Evolutionary conservation across 768 basidiomycete species (phyloP), one percentile per base, ranked within the genome.

Genomic region (Agaricus blazei): DNA sequence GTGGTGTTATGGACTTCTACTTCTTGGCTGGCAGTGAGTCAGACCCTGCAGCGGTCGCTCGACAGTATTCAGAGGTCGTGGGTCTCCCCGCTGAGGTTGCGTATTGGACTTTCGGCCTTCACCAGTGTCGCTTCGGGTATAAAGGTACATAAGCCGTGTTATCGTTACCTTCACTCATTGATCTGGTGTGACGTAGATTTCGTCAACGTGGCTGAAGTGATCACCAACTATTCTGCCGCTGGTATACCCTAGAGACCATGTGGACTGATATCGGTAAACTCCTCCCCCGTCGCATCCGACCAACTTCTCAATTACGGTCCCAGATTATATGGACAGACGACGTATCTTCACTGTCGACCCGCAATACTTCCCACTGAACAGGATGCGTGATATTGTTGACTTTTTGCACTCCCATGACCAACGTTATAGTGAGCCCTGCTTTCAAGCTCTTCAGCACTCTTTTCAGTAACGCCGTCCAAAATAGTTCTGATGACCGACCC

Each of bases 1-100:
- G 89, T 3, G 88, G 88, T 8, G 77, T 89, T 1, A 66, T 90
- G 31, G 88, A 90, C 65, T 84, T 90, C 60, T 87, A 89, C 73
- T 89, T 93, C 70, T 70, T 90, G 50, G 80, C 85, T 29, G 88
- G 88, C 6, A 84, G 82, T 62, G 71, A 75, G 60, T 75, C 68
- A 4, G 76, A 83, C 62, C 85, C 86, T 3, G 72, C 68, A 2
- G 79, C 77, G 42, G 80, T 84, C 0, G 78, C 83, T 4, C 72
- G 75, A 57, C 88, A 92, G 69, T 90, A 90, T 66, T 80, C 85
- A 9, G 74, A 86, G 59, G 63, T 88, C 31, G 80, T 78, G 0
- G 88, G 88, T 2, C 67, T 68, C 1, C 86, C 89, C 7, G 85
- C 85, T 3, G 83, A 88, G 65, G 80, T 88, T 3, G 87, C 88